These are phyloP conservation scores for Microbotryum lychnidis-dioicae DNA, from an alignment of 1,284 basidiomycete species.

Conservation along the genomic window DNA sequence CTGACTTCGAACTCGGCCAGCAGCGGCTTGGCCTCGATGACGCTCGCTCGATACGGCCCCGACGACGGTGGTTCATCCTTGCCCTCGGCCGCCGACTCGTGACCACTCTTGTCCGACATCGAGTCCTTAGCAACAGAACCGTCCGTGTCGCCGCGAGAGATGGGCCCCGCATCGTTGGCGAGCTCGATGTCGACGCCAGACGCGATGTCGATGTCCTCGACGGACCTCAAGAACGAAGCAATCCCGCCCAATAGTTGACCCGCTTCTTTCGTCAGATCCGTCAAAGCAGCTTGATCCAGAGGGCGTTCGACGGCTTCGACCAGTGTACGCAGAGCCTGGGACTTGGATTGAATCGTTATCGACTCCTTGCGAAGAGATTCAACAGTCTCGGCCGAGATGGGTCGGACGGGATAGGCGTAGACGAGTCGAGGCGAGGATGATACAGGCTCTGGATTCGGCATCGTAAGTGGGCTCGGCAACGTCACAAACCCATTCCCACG, in stretches of 20 bases:
- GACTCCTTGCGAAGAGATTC: neutral
- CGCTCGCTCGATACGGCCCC: slow-evolving; percentile 32
- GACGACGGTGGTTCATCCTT: slow-evolving; percentile 3
- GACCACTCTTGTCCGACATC: slow-evolving; percentile 1
- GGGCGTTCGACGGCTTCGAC: neutral
- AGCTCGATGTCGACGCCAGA: slow-evolving; percentile 64
- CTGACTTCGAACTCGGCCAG: slow-evolving; percentile 59
- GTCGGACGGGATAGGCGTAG: slow-evolving; percentile 17
- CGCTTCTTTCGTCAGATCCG: slow-evolving; percentile 1
- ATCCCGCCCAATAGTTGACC: slow-evolving; percentile 19
- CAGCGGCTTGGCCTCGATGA: slow-evolving; percentile 57
- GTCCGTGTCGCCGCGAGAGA: neutral
- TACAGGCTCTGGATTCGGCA: neutral
- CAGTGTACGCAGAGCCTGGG: slow-evolving; percentile 4
- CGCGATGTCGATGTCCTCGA: slow-evolving; percentile 63
- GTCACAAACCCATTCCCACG: slow-evolving; percentile 40
- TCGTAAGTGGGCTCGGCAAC: slow-evolving; percentile 25
- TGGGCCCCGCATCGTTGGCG: neutral
- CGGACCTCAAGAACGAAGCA: slow-evolving; percentile 48
- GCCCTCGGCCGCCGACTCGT: neutral
- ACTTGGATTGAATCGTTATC: neutral
- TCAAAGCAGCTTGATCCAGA: too few relatives aligned
- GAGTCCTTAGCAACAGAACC: neutral
- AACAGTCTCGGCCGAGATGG: slow-evolving; percentile 11
- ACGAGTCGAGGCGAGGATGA: neutral